These are phyloP conservation scores for Lichtheimia ramosa DNA, from an alignment of 371 early-diverging fungal genomes.

Conservation along the genomic window DNA sequence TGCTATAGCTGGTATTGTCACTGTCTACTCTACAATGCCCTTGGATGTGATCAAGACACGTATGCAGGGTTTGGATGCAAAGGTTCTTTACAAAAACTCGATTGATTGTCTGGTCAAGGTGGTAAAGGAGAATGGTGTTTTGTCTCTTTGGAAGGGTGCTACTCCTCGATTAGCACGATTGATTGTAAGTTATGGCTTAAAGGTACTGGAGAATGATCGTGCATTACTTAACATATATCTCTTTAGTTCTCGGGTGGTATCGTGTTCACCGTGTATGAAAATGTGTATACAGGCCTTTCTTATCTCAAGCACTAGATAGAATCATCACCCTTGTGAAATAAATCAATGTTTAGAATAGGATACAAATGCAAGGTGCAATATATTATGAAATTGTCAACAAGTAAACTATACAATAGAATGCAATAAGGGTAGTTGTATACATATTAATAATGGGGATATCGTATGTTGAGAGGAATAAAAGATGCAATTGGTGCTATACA, in stretches of 20 bases:
- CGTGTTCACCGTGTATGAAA: constrained; percentile 91
- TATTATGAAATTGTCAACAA: neutral
- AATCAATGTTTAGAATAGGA: constrained; percentile 1
- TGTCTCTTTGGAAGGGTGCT: constrained; percentile 92
- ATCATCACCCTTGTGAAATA: neutral
- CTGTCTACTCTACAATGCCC: constrained; percentile 94
- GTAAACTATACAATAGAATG: neutral
- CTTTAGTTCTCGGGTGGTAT: constrained; percentile 89
- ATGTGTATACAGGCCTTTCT: constrained; percentile 50
- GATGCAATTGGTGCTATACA: neutral
- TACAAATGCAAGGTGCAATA: constrained; percentile 3
- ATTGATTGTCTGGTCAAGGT: constrained; percentile 76
- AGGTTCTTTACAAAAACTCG: constrained; percentile 64
- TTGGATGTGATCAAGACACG: constrained; percentile 93
- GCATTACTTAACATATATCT: neutral
- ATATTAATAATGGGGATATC: neutral
- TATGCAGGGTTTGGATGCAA: constrained; percentile 84
- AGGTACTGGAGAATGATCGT: neutral
- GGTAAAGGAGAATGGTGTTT: constrained; percentile 72
- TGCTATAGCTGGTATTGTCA: constrained; percentile 83
- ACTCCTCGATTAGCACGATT: constrained; percentile 87
- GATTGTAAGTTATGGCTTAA: constrained; percentile 68
- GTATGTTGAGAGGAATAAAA: neutral
- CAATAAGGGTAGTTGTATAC: constrained; percentile 1
- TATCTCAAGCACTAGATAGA: constrained; percentile 10